Evolutionary conservation across 768 basidiomycete species (phyloP).

Genomic region (Mycena venus): DNA sequence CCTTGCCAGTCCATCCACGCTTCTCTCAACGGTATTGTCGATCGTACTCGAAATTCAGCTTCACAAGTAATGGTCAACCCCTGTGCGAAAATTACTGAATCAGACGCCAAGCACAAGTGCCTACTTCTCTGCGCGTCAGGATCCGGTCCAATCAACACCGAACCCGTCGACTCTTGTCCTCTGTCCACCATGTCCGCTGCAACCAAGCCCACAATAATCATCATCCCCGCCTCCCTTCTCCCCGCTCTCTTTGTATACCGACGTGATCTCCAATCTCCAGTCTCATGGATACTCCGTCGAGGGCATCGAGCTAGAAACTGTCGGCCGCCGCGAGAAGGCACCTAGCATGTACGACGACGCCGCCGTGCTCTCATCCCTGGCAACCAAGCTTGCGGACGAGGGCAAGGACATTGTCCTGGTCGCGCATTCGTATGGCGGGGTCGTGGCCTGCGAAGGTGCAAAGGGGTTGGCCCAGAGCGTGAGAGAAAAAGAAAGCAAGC

Average conservation of each 20-base stretch:
- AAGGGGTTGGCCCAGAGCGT: constrained; percentile 11
- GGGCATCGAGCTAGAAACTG: constrained; percentile 1
- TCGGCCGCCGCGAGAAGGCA: constrained; percentile 7
- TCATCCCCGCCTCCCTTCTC: constrained; percentile 12
- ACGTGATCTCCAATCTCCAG: neutral
- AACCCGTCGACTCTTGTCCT: neutral
- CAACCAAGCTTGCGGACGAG: constrained; percentile 1
- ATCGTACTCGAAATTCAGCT: too few relatives aligned
- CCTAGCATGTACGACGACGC: constrained; percentile 17
- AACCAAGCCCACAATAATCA: constrained; percentile 9
- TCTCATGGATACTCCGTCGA: constrained; percentile 6
- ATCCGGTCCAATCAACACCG: neutral
- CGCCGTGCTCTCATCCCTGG: neutral
- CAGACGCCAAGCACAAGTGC: too few relatives aligned
- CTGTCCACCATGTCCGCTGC: neutral
- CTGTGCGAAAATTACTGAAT: too few relatives aligned
- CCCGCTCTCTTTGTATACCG: neutral
- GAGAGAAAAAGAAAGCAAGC: constrained; percentile 1
- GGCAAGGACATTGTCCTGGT: constrained; percentile 14
- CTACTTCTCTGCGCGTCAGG: too few relatives aligned
- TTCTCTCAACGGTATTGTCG: too few relatives aligned
- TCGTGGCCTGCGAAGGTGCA: constrained; percentile 6
- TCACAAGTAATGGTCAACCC: too few relatives aligned
- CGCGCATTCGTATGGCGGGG: constrained; percentile 12
- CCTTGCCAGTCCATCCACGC: too few relatives aligned